phyloP scores from a whole-genome alignment of 495 filamentous ascomycete species.

The Aspergillus sclerotiicarbonarius region DNA sequence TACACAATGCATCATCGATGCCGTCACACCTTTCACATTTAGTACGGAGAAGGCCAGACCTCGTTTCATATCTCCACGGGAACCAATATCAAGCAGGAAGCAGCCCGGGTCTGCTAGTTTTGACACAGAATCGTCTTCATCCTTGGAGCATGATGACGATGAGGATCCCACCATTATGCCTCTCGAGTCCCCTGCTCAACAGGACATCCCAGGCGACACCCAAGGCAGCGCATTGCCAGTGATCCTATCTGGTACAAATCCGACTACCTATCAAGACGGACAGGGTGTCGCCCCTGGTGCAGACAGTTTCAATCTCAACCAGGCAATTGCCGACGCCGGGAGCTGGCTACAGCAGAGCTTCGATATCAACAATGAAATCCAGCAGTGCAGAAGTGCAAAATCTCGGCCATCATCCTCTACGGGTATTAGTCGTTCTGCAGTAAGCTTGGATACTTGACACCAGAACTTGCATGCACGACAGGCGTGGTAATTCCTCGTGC shows the following conservation, averaged over 20 bases:
- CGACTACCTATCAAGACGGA: conserved; percentile 37
- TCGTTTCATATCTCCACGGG: conserved; percentile 12
- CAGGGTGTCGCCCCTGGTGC: conserved; percentile 26
- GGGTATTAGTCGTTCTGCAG: neutral
- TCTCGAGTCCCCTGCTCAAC: neutral
- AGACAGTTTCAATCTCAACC: conserved; percentile 40
- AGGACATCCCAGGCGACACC: conserved; percentile 10
- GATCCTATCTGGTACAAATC: conserved; percentile 32
- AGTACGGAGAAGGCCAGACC: conserved; percentile 36
- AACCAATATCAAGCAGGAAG: conserved; percentile 14
- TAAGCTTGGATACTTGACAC: neutral
- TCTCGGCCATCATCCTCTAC: conserved; percentile 12
- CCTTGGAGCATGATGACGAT: conserved; percentile 7
- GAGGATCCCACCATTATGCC: conserved; percentile 2
- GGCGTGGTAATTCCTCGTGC: neutral
- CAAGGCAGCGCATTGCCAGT: conserved; percentile 27
- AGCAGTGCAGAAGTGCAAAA: conserved; percentile 15
- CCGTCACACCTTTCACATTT: conserved; percentile 47
- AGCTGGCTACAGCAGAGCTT: conserved; percentile 47
- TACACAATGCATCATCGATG: conserved; percentile 52
- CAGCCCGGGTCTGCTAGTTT: conserved; percentile 15
- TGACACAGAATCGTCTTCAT: conserved; percentile 10
- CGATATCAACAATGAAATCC: conserved; percentile 34
- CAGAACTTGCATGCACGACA: neutral
- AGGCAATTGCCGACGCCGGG: conserved; percentile 45